phyloP scores from a whole-genome alignment of 1,284 basidiomycete genomes.

The Cryptococcus depauperatus region DNA sequence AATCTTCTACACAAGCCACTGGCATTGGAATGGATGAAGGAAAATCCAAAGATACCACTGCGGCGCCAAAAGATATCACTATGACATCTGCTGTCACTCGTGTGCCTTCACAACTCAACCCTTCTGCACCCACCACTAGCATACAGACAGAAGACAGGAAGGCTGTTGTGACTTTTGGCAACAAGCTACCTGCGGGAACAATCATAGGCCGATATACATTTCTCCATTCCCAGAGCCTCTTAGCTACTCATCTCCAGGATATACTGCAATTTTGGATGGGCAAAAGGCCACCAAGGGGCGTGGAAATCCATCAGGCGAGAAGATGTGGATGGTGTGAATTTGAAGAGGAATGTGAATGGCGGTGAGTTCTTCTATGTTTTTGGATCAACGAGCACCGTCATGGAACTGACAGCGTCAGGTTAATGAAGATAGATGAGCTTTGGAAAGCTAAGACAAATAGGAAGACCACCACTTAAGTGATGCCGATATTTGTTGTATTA shows the following conservation, averaged over 20 bases:
- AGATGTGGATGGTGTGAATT: slow-evolving; percentile 80
- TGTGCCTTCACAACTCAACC: background rate
- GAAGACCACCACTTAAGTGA: slow-evolving; percentile 1
- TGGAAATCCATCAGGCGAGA: slow-evolving; percentile 53
- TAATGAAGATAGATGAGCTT: background rate
- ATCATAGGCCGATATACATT: slow-evolving; percentile 65
- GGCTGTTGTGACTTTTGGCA: background rate
- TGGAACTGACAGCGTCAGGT: background rate
- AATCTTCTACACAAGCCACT: background rate
- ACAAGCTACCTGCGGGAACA: slow-evolving; percentile 28
- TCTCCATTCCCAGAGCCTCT: slow-evolving; percentile 50
- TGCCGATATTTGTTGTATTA: background rate
- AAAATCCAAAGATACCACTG: background rate
- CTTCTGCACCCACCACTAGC: slow-evolving; percentile 5
- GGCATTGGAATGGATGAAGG: background rate
- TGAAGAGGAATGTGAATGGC: slow-evolving; percentile 70
- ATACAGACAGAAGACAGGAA: background rate
- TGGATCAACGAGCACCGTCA: too few relatives aligned
- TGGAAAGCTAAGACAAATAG: slow-evolving; percentile 1
- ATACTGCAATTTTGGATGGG: slow-evolving; percentile 70
- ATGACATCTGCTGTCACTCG: background rate
- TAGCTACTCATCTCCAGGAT: slow-evolving; percentile 55
- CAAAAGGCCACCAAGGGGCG: slow-evolving; percentile 57
- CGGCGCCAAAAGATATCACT: too few relatives aligned
- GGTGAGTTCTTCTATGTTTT: slow-evolving; percentile 37